Conservation (phyloP, 345 rosid genomes). For the Raphanus sativus region DNA sequence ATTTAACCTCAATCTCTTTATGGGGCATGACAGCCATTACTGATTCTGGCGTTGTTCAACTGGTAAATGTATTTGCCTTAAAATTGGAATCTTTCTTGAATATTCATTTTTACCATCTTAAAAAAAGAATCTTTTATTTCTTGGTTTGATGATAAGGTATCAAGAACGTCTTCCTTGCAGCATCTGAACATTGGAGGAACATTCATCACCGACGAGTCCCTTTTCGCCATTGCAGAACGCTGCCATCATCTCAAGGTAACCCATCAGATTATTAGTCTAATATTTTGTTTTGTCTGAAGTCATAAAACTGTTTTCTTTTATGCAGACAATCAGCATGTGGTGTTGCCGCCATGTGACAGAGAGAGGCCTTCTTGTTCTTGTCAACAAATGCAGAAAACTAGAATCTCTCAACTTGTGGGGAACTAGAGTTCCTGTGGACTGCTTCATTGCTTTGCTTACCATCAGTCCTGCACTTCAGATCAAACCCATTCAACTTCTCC, state of each 20-base stretch:
- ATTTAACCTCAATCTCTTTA: conserved; percentile 71
- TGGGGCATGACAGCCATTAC: conserved; percentile 93
- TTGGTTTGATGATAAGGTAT: conserved; percentile 45
- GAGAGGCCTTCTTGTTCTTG: conserved; percentile 64
- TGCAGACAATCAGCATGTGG: conserved; percentile 76
- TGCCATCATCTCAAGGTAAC: conserved; percentile 74
- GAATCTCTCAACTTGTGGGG: conserved; percentile 87
- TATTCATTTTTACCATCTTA: conserved; percentile 7
- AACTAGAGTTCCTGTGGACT: conserved; percentile 67
- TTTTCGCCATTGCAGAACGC: conserved; percentile 68
- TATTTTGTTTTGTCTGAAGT: background rate
- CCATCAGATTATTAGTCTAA: background rate
- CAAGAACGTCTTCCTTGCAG: conserved; percentile 66
- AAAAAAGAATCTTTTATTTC: background rate
- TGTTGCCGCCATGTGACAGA: conserved; percentile 89
- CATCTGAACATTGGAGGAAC: conserved; percentile 91
- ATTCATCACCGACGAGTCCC: conserved; percentile 80
- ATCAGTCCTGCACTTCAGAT: conserved; percentile 73
- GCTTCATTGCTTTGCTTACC: conserved; percentile 60
- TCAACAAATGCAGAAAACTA: conserved; percentile 65
- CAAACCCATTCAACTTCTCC: conserved; percentile 48
- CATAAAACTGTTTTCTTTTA: background rate
- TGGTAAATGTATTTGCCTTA: conserved; percentile 45
- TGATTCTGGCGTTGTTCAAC: conserved; percentile 77
- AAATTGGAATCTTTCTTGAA: background rate